Evolutionary conservation across 1,139 yeast species (phyloP).

Genomic region (Candida neerlandica): DNA sequence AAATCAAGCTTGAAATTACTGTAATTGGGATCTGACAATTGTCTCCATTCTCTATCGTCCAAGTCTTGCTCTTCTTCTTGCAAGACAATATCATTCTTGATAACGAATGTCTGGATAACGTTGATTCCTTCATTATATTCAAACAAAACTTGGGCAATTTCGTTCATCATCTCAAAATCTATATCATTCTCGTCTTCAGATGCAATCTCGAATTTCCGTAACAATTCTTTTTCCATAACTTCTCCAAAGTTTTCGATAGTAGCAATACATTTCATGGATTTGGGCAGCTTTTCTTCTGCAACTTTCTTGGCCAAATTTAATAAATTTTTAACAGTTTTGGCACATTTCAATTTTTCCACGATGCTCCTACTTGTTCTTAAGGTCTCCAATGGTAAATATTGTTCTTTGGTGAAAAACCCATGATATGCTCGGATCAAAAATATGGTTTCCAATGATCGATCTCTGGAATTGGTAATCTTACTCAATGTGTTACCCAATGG

Average conservation of each 20-base stretch:
- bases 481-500: constrained; percentile 77
- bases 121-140: constrained; percentile 85
- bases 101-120: constrained; percentile 81
- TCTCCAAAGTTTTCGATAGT: constrained; percentile 74
- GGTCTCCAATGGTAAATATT: constrained; percentile 62
- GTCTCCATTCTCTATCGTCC: constrained; percentile 41
- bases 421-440: constrained; percentile 78
- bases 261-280: constrained; percentile 52
- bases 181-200: constrained; percentile 48
- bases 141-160: constrained; percentile 74
- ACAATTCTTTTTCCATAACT: constrained; percentile 66
- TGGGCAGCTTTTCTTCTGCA: constrained; percentile 51
- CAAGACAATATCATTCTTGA: constrained; percentile 63
- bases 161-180: constrained; percentile 68
- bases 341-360: constrained; percentile 65
- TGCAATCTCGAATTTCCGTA: constrained; percentile 60
- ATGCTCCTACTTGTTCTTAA: constrained; percentile 44
- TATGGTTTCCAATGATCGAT: constrained; percentile 72
- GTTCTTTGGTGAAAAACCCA: constrained; percentile 64
- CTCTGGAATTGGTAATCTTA: constrained; percentile 74
- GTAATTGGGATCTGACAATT: constrained; percentile 39
- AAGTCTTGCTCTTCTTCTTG: constrained; percentile 36
- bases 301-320: constrained; percentile 65
- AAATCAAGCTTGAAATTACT: constrained; percentile 33
- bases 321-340: constrained; percentile 67